Percentiles rank a stretch among this genome's conserved stretches.
These are phyloP conservation scores for Amanita subjunquillea DNA, from an alignment of 768 basidiomycete species.

Conservation along the genomic window DNA sequence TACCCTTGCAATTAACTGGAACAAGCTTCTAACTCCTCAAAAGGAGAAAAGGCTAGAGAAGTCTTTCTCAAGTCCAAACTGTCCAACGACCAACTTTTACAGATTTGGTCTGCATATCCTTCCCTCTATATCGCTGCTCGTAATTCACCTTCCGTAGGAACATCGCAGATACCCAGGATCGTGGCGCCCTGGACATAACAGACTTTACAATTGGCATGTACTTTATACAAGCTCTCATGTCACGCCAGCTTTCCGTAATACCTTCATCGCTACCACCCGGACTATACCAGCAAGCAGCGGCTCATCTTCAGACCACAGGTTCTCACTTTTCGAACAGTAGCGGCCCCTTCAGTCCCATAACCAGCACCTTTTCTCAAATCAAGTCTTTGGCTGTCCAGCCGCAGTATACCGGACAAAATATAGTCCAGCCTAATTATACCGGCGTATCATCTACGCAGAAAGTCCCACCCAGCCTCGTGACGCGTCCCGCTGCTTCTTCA, in stretches of 20 bases:
- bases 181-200: constrained; percentile 78
- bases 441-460: constrained; percentile 23
- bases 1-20: background rate
- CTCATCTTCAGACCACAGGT: constrained; percentile 22
- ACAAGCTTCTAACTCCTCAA: background rate
- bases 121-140: background rate
- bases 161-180: constrained; percentile 89
- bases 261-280: constrained; percentile 73
- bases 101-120: constrained; percentile 67
- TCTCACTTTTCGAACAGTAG: constrained; percentile 55
- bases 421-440: constrained; percentile 41
- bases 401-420: constrained; percentile 55
- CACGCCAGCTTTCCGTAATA: constrained; percentile 57
- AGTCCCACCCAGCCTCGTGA: constrained; percentile 26
- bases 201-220: constrained; percentile 98
- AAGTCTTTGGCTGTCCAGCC: constrained; percentile 30
- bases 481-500: constrained; percentile 21
- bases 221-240: constrained; percentile 90
- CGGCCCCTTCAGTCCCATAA: constrained; percentile 49
- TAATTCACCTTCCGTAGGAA: constrained; percentile 41
- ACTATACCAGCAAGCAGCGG: constrained; percentile 74
- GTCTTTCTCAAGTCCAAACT: constrained; percentile 90
- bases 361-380: constrained; percentile 29
- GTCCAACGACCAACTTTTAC: constrained; percentile 74
- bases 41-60: constrained; percentile 82